phyloP scores from a whole-genome alignment of 164 flowering plant species.

The Stephania cephalantha region DNA sequence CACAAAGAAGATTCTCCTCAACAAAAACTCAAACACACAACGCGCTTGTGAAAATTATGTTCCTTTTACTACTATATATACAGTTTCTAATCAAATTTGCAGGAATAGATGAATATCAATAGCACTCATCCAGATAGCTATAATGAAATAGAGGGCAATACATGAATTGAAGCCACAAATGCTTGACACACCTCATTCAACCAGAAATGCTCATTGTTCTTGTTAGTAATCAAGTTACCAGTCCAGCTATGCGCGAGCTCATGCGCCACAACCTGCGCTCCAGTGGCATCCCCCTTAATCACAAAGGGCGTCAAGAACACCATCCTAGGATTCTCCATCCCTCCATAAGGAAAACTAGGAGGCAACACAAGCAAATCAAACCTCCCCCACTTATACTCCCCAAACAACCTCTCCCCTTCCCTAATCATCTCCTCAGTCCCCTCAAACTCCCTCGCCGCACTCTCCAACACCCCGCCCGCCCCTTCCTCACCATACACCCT shows the following conservation, averaged over 20 bases:
- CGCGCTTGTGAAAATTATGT: too few relatives aligned
- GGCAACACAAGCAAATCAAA: slow-evolving; percentile 91
- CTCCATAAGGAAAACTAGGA: slow-evolving; percentile 97
- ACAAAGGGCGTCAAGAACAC: slow-evolving; percentile 92
- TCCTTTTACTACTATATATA: too few relatives aligned
- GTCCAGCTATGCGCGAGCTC: slow-evolving; percentile 99
- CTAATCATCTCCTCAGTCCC: slow-evolving; percentile 88
- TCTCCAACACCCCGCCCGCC: slow-evolving; percentile 43
- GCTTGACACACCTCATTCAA: slow-evolving; percentile 71
- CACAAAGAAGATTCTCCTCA: too few relatives aligned
- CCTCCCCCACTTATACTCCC: slow-evolving; percentile 89
- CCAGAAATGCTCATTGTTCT: slow-evolving; percentile 93
- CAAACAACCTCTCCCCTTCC: slow-evolving; percentile 87
- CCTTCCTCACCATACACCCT: slow-evolving; percentile 73
- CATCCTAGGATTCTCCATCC: slow-evolving; percentile 99
- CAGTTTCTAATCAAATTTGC: too few relatives aligned
- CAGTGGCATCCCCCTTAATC: slow-evolving; percentile 80
- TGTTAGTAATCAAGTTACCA: slow-evolving; percentile 92
- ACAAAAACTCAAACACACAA: too few relatives aligned
- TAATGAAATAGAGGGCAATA: neutral
- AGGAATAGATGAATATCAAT: too few relatives aligned
- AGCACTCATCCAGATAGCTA: neutral
- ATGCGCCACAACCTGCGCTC: slow-evolving; percentile 93
- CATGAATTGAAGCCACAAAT: neutral
- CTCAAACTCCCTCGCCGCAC: slow-evolving; percentile 77